Conservation (phyloP, 108 stramenopile genomes). For the Stephanodiscus minutulus region DNA sequence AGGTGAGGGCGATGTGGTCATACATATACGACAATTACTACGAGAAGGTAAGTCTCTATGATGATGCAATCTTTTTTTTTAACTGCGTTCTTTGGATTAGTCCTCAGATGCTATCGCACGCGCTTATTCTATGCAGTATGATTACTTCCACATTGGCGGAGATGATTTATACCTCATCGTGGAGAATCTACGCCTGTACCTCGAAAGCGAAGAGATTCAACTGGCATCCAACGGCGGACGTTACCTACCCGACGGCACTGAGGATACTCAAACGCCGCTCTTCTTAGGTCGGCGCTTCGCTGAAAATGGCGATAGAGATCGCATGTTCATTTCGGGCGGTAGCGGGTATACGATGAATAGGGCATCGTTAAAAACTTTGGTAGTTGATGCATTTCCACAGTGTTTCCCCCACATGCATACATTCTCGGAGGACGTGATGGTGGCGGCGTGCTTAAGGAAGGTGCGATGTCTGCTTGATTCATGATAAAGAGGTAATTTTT, state of each 20-base stretch:
- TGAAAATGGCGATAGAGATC: conserved; percentile 67
- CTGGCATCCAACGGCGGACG: conserved; percentile 83
- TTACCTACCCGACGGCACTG: conserved; percentile 71
- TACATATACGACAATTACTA: conserved; percentile 94
- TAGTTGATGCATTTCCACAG: conserved; percentile 66
- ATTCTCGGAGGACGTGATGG: conserved; percentile 92
- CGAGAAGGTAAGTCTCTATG: conserved; percentile 55
- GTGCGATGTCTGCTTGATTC: neutral
- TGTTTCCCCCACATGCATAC: conserved; percentile 84
- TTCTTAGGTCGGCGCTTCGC: conserved; percentile 91
- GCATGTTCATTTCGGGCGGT: conserved; percentile 94
- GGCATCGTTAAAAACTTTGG: conserved; percentile 82
- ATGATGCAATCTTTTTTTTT: neutral
- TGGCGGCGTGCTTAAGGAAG: conserved; percentile 73
- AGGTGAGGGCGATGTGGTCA: conserved; percentile 93
- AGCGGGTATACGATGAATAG: conserved; percentile 95
- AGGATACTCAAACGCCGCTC: conserved; percentile 74
- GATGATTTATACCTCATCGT: conserved; percentile 93
- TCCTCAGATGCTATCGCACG: neutral
- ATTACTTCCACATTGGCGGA: conserved; percentile 80
- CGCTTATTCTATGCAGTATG: conserved; percentile 30
- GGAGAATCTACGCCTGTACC: conserved; percentile 89
- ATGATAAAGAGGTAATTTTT: neutral
- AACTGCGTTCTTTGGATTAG: neutral
- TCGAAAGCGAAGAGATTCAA: conserved; percentile 83